Base-by-base conservation (phyloP, 2,329 filamentous ascomycete species). In the Leptoxyphium fumago region DNA sequence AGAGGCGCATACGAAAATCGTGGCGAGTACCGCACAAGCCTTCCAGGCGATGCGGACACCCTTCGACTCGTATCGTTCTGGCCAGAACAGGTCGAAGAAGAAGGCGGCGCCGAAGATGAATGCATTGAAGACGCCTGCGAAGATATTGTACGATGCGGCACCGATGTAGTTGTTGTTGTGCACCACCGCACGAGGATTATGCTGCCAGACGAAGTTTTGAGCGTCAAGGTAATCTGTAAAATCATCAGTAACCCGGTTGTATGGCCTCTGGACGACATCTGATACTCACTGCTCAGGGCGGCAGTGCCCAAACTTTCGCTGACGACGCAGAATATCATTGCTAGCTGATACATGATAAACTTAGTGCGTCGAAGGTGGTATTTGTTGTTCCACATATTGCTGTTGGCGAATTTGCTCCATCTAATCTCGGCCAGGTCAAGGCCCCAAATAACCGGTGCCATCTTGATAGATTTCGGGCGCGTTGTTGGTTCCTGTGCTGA, bases 41-140 rank as follows among this genome's bases (percentile, higher is more conserved):
- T 66, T 72, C 74, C 74, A 78, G 1, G 72, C 69, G n/a, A 67
- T 50, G 41, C 69, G 67, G 2, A 77, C 72, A 15, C 62, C 55
- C 15, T 48, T 54, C 3, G 62, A 67, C 48, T 78, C 74, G 9
- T 63, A 55, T 40, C 74, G 65, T 42, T 73, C 72, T 0, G 74
- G 74, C 71, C 72, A 77, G 60, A 77, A 75, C 2, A 78, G 66
- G 52, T 77, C 74, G 58, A 77, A 76, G 63, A 77, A 77, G 63
- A 77, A 77, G 0, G 68, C 74, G 1, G 69, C 67, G 17, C 73
- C 73, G 51, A 78, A 77, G 51, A 77, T 70, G 39, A 68, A 72
- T 11, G 73, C 73, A 8, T 76, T 69, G 14, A 68, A 72, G 29
- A 77, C 64, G 15, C 74, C 74, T 7, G 72, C 68, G 48, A 75